These are phyloP conservation scores for Solanum chmielewskii DNA, from an alignment of 257 asterid genomes.

Conservation along the genomic window DNA sequence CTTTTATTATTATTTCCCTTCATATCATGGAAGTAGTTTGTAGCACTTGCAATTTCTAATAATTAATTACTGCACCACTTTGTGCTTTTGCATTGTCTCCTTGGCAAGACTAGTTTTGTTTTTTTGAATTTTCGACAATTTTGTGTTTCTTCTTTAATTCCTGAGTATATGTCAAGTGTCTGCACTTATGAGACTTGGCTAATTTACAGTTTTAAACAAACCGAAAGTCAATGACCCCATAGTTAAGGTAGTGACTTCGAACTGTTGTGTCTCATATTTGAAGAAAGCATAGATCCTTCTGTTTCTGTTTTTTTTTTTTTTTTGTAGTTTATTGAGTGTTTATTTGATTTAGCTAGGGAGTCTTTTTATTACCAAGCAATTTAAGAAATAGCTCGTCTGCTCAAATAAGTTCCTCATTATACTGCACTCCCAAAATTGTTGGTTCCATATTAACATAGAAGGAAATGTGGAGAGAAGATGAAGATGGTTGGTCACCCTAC, in stretches of 20 bases:
- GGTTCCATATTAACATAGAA: not conserved
- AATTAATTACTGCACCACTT: not conserved
- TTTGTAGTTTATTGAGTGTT: not conserved
- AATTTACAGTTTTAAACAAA: not conserved
- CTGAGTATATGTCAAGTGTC: not conserved
- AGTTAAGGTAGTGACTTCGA: not conserved
- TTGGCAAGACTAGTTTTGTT: not conserved
- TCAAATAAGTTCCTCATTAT: not conserved
- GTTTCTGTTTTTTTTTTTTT: not conserved
- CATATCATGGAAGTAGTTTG: not conserved
- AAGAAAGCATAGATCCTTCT: not conserved
- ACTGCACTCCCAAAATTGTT: not conserved
- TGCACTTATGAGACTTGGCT: not conserved
- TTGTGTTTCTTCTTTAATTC: not conserved
- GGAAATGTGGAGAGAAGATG: not conserved
- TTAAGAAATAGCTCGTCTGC: not conserved
- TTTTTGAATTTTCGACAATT: not conserved
- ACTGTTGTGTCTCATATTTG: not conserved
- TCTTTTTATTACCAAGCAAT: not conserved
- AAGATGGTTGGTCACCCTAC: not conserved
- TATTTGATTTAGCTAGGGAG: not conserved
- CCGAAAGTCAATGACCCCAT: not conserved
- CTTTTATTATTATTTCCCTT: not conserved
- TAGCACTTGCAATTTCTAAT: not conserved
- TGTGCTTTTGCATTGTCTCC: not conserved